These are phyloP conservation scores for Wickerhamiella kurtzmanii DNA, from an alignment of 805 yeast genomes.

Conservation along the genomic window DNA sequence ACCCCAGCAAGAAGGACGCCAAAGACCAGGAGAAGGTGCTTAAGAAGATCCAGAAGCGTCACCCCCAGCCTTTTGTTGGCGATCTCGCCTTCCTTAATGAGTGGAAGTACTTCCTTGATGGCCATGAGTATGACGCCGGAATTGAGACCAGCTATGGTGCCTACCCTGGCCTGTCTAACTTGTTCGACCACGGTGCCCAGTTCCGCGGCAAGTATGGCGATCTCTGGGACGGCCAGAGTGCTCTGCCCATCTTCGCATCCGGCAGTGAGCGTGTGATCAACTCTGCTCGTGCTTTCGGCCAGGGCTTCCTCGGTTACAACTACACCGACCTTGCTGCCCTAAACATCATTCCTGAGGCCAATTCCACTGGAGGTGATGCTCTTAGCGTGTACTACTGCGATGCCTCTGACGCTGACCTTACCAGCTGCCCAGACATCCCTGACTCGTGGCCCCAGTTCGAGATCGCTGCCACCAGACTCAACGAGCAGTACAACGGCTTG, in stretches of 20 bases:
- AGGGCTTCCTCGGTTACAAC: slow-evolving; percentile 43
- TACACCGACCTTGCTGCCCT: slow-evolving; percentile 29
- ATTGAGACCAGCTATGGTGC: slow-evolving; percentile 30
- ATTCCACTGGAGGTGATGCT: slow-evolving; percentile 41
- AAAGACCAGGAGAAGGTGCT: slow-evolving; percentile 19
- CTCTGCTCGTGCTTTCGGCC: slow-evolving; percentile 42
- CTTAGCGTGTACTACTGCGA: slow-evolving; percentile 38
- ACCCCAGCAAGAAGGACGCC: slow-evolving; percentile 21
- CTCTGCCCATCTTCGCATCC: slow-evolving; percentile 32
- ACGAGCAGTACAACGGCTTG: slow-evolving; percentile 25
- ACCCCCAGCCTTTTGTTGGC: slow-evolving; percentile 10
- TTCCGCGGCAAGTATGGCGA: slow-evolving; percentile 33
- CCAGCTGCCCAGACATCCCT: slow-evolving; percentile 1
- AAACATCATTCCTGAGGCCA: slow-evolving; percentile 35
- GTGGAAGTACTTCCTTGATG: slow-evolving; percentile 19
- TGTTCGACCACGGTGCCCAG: slow-evolving; percentile 33
- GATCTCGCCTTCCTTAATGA: slow-evolving; percentile 14
- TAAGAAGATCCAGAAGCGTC: slow-evolving; percentile 4
- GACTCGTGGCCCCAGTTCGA: slow-evolving; percentile 16
- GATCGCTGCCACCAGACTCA: slow-evolving; percentile 22
- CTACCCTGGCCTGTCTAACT: slow-evolving; percentile 37
- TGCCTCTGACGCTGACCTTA: background rate
- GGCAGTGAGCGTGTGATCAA: slow-evolving; percentile 28
- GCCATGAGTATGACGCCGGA: slow-evolving; percentile 28
- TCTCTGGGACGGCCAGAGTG: slow-evolving; percentile 28